A percentile compares a stretch with the other conserved stretches of the same genome.
phyloP scores from a whole-genome alignment of 352 stramenopile species.

The Aphanomyces astaci region DNA sequence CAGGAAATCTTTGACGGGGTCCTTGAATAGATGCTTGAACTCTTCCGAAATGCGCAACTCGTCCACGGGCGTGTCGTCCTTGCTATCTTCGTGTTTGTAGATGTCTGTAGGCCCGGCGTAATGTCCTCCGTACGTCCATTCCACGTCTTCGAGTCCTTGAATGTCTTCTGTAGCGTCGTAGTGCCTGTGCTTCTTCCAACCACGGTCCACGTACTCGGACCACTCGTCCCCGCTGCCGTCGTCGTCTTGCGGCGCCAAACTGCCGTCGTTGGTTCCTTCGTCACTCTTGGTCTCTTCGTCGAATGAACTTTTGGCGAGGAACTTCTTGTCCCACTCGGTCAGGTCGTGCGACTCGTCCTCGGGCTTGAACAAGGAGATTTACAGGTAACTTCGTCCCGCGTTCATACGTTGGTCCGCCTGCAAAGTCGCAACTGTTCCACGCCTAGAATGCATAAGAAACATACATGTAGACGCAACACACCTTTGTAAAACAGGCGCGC shows the following conservation, averaged over 20 bases:
- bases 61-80: neutral
- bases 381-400: neutral
- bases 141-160: no score
- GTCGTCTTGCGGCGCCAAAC: no score
- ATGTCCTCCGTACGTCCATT: no score
- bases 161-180: no score
- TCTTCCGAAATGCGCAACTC: neutral
- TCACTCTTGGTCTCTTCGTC: neutral
- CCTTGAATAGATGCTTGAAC: neutral
- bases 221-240: no score
- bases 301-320: neutral
- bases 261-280: neutral
- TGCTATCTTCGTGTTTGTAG: no score
- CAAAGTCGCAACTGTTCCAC: neutral
- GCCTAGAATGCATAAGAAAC: no score
- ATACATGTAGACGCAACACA: no score
- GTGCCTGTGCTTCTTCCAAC: no score
- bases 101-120: no score
- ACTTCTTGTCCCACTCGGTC: neutral
- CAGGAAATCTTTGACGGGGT: neutral
- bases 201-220: no score
- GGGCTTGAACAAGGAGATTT: neutral
- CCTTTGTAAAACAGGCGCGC: no score
- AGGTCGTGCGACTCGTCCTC: neutral
- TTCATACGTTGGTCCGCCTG: neutral